These are phyloP conservation scores for Vigna angularis DNA, from an alignment of 306 rosid genomes.

Conservation along the genomic window DNA sequence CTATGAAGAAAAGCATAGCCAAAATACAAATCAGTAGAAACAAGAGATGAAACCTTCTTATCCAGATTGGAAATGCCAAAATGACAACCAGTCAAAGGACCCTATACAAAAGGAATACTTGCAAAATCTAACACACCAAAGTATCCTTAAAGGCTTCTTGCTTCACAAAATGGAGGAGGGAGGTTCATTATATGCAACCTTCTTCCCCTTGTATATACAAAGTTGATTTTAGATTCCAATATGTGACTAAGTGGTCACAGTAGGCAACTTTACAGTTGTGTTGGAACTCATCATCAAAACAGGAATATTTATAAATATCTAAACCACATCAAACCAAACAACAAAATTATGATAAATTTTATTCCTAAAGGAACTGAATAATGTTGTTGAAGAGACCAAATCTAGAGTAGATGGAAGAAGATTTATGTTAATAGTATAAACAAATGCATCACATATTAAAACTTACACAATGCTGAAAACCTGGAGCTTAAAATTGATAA, in stretches of 20 bases:
- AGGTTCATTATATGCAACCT: not conserved
- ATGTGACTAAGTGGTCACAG: not conserved
- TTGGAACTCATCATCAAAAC: not conserved
- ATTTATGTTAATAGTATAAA: not conserved
- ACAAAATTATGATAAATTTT: not conserved
- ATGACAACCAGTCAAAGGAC: not conserved
- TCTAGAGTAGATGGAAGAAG: not conserved
- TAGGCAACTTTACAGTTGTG: not conserved
- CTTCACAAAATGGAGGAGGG: not conserved
- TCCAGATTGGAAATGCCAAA: not conserved
- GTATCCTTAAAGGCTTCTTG: not conserved
- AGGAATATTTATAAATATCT: conserved; percentile 4
- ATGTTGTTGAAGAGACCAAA: not conserved
- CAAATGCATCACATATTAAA: not conserved
- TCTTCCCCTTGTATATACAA: not conserved
- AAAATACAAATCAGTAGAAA: not conserved
- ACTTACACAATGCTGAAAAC: not conserved
- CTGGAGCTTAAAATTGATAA: not conserved
- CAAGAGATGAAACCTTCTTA: not conserved
- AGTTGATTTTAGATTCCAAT: not conserved
- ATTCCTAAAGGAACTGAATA: not conserved
- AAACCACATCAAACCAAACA: not conserved
- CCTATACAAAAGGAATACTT: not conserved
- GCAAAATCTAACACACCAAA: not conserved
- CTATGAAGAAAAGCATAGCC: not conserved